Percentiles rank a stretch among this genome's conserved stretches.
Evolutionary conservation across 495 filamentous ascomycete genomes (phyloP).

Genomic region (Hypoxylon subgilvum): DNA sequence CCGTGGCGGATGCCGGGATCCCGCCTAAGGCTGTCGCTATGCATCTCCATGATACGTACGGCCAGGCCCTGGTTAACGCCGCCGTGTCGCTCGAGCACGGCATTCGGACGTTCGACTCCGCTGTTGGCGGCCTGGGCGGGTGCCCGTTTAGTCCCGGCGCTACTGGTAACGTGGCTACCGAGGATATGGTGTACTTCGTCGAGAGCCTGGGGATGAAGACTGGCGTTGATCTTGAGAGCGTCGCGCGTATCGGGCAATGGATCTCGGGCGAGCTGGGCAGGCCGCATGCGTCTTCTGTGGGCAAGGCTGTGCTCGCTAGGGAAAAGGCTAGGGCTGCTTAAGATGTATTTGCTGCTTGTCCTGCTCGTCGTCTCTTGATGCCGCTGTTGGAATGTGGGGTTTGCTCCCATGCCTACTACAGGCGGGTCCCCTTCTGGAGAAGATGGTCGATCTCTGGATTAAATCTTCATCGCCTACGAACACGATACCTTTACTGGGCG

Average conservation of each 20-base stretch:
- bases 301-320: slow-evolving; percentile 75
- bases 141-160: slow-evolving; percentile 94
- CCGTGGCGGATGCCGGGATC: slow-evolving; percentile 75
- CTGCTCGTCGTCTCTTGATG: no score
- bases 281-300: slow-evolving; percentile 75
- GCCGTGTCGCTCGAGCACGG: slow-evolving; percentile 86
- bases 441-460: no score
- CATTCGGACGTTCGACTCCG: slow-evolving; percentile 85
- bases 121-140: slow-evolving; percentile 88
- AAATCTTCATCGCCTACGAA: no score
- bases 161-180: slow-evolving; percentile 92
- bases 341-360: no score
- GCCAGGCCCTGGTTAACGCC: slow-evolving; percentile 73
- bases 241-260: slow-evolving; percentile 86
- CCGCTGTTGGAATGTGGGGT: no score
- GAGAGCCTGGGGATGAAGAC: slow-evolving; percentile 87
- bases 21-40: slow-evolving; percentile 79
- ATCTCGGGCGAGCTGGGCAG: slow-evolving; percentile 82
- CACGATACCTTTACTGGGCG: no score
- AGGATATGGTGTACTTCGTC: slow-evolving; percentile 89
- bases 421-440: no score
- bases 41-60: slow-evolving; percentile 98
- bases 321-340: slow-evolving; percentile 25
- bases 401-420: no score
- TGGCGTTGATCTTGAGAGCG: slow-evolving; percentile 81